phyloP scores from a whole-genome alignment of 2,329 filamentous ascomycete species.

The Aspergillus ochraceus region DNA sequence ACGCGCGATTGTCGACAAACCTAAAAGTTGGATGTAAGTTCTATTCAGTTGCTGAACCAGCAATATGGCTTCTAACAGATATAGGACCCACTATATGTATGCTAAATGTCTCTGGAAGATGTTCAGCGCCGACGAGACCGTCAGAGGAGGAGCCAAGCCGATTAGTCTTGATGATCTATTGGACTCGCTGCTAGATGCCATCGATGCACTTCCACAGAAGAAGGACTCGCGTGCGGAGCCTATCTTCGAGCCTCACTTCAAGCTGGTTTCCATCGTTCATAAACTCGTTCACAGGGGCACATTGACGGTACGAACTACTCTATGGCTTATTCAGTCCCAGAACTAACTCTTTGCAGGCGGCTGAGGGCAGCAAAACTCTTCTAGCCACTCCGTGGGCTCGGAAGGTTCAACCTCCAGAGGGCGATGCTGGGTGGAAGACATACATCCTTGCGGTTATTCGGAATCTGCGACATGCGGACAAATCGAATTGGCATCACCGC shows the following conservation, averaged over 20 bases:
- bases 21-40: constrained; percentile 63
- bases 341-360: constrained; percentile 32
- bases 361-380: constrained; percentile 52
- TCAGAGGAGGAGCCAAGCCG: constrained; percentile 35
- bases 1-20: constrained; percentile 58
- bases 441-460: constrained; percentile 64
- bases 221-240: constrained; percentile 66
- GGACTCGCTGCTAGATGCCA: constrained; percentile 58
- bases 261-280: constrained; percentile 77
- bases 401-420: constrained; percentile 50
- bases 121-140: constrained; percentile 51
- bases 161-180: constrained; percentile 52
- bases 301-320: constrained; percentile 39
- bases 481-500: constrained; percentile 92
- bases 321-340: constrained; percentile 1
- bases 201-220: constrained; percentile 61
- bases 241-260: constrained; percentile 89
- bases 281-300: constrained; percentile 67
- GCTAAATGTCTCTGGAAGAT: constrained; percentile 75
- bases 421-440: constrained; percentile 55
- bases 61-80: constrained; percentile 21
- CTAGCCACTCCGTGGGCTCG: constrained; percentile 56
- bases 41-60: not conserved
- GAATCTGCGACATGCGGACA: constrained; percentile 68
- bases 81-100: constrained; percentile 65